Conservation (phyloP, 2,329 filamentous ascomycete genomes). For the Raffaelea albimanens region DNA sequence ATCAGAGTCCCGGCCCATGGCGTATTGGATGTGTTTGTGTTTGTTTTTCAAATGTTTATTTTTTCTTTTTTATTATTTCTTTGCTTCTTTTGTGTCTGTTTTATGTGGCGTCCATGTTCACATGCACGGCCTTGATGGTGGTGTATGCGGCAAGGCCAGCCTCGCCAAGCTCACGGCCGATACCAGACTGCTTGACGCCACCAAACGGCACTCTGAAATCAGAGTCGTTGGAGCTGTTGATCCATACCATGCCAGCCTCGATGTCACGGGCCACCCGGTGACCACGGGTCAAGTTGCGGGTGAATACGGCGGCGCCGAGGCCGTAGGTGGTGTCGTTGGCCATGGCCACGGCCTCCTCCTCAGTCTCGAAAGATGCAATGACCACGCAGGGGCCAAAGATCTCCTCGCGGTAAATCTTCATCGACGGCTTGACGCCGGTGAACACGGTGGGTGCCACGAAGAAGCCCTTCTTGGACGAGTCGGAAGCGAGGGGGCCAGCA, state of each 20-base stretch:
- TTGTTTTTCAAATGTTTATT: background rate
- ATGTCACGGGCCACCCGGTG: slow-evolving; percentile 41
- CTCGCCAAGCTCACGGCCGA: slow-evolving; percentile 25
- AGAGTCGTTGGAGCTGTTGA: slow-evolving; percentile 31
- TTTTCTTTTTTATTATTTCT: background rate
- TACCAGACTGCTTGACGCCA: slow-evolving; percentile 27
- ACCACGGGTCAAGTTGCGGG: slow-evolving; percentile 38
- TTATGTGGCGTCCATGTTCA: slow-evolving; percentile 20
- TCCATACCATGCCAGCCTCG: slow-evolving; percentile 44
- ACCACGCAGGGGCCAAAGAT: slow-evolving; percentile 27
- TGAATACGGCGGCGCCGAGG: slow-evolving; percentile 48
- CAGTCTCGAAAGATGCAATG: slow-evolving; percentile 23
- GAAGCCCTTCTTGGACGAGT: slow-evolving; percentile 31
- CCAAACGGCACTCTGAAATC: slow-evolving; percentile 44
- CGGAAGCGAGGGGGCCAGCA: slow-evolving; percentile 23
- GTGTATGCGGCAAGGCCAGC: slow-evolving; percentile 23
- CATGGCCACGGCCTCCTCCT: slow-evolving; percentile 26
- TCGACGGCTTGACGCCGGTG: slow-evolving; percentile 23
- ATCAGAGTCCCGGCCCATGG: background rate
- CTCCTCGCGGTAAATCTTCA: slow-evolving; percentile 26
- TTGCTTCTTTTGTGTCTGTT: background rate
- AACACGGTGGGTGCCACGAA: slow-evolving; percentile 26
- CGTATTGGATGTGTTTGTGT: background rate
- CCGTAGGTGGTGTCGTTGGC: slow-evolving; percentile 44
- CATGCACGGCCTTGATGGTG: slow-evolving; percentile 24